Evolutionary conservation across 2,329 filamentous ascomycete genomes (phyloP), one percentile per base, ranked within the genome.

Genomic region (Fusarium sp.): DNA sequence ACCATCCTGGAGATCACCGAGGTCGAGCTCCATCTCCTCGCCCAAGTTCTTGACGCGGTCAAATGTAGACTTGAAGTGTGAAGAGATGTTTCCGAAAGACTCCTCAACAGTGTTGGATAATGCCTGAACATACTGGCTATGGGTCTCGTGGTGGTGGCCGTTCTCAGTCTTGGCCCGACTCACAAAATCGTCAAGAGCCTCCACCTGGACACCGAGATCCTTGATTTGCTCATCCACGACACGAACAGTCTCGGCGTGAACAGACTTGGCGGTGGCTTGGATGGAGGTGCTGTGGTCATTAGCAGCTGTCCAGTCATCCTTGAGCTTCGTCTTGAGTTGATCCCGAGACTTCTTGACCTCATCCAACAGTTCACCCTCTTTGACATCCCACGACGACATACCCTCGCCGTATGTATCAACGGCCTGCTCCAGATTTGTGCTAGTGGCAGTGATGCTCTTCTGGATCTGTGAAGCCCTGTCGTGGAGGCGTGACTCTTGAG

Each of bases 161-260:
- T 97, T 98, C 73, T 96, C 91, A 2, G 87, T 87, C 62, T 90
- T 88, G 48, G 96, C 94, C 31, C 92, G 89, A 31, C 90, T 86
- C 37, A 98, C 93, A 72, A 97, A 97, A 69, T 95, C 92, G 73
- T 98, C 95, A 10, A 99, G 85, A 2, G 93, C 92, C 57, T 90
- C 88, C 87, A 99, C 94, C 78, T 98, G 93, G n/a, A 85, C 86
- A 63, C 92, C 90, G 75, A 99, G 91, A 70, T 97, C 92, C 56
- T 87, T 86, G 81, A 96, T 92, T 80, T 99, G 96, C 58, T 91
- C 90, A 74, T 95, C 92, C 14, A 98, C 94, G 58, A 96, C 95
- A 9, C 90, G 90, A 29, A 97, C 88, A 0, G 95, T 97, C 79
- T 97, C 92, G 33, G 91, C 91, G 70, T 99, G 94, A 2, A 98